Conservation (phyloP, 257 asterid genomes). For the Cordia subcordata region DNA sequence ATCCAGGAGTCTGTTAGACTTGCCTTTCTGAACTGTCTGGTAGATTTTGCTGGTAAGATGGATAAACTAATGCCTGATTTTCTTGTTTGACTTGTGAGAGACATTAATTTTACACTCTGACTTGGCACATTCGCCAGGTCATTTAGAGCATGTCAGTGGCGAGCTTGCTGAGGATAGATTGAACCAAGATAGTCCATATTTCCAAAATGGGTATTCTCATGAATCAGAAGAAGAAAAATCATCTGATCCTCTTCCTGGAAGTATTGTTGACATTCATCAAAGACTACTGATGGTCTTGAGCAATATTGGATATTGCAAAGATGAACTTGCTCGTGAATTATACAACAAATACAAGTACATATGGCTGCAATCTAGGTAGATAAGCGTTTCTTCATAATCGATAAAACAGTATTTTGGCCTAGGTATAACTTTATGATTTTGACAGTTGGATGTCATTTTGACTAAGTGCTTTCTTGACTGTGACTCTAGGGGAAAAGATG, state of each 20-base stretch:
- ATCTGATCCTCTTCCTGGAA: constrained; percentile 77
- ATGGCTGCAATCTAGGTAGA: constrained; percentile 75
- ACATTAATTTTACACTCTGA: constrained; percentile 9
- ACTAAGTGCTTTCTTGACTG: background rate
- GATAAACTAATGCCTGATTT: constrained; percentile 10
- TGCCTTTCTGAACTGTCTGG: constrained; percentile 80
- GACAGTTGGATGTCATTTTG: background rate
- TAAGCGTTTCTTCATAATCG: no score
- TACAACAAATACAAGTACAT: constrained; percentile 58
- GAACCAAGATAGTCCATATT: constrained; percentile 41
- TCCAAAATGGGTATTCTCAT: constrained; percentile 59
- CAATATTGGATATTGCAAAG: constrained; percentile 94
- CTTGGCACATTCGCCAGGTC: constrained; percentile 48
- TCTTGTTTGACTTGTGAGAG: constrained; percentile 8
- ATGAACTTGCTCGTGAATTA: constrained; percentile 78
- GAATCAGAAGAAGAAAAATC: constrained; percentile 42
- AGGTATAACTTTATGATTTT: background rate
- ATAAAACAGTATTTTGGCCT: no score
- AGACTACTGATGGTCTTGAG: constrained; percentile 91
- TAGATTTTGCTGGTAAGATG: constrained; percentile 80
- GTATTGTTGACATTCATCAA: constrained; percentile 72
- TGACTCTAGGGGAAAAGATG: constrained; percentile 55
- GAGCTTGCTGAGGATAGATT: constrained; percentile 52
- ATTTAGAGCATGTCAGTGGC: constrained; percentile 67
- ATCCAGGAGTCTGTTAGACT: constrained; percentile 88